Evolutionary conservation across 495 filamentous ascomycete species (phyloP).

Genomic region (Cairneyella variabilis): DNA sequence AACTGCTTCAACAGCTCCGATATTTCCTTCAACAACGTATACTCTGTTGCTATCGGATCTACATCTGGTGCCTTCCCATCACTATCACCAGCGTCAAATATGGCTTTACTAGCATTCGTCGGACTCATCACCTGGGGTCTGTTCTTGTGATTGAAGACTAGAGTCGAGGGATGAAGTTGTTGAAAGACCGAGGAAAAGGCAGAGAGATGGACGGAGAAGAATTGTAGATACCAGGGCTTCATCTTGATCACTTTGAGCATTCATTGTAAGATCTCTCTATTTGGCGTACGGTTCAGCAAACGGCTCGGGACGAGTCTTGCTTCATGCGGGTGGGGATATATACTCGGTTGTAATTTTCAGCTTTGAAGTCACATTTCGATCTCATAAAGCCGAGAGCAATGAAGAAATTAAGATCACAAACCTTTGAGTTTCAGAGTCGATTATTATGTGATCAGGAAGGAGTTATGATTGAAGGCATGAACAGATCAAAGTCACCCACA

Average conservation of each 20-base stretch:
- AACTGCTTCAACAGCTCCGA: constrained; percentile 85
- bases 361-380: no score
- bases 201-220: no score
- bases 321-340: constrained; percentile 1
- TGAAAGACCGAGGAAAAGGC: not conserved
- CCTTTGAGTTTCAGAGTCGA: no score
- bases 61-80: constrained; percentile 5
- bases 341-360: constrained; percentile 9
- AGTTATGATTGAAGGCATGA: no score
- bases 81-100: constrained; percentile 8
- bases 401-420: no score
- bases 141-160: not conserved
- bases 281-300: no score
- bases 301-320: no score
- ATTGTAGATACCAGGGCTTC: constrained; percentile 7
- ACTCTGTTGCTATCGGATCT: constrained; percentile 43
- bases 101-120: constrained; percentile 10
- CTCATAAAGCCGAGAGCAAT: no score
- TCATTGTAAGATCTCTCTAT: no score
- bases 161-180: not conserved
- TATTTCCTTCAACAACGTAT: constrained; percentile 72
- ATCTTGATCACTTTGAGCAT: no score
- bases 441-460: no score
- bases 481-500: no score
- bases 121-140: not conserved